Conservation (phyloP, 2,329 filamentous ascomycete genomes). For the Trichoderma cornu-damae region DNA sequence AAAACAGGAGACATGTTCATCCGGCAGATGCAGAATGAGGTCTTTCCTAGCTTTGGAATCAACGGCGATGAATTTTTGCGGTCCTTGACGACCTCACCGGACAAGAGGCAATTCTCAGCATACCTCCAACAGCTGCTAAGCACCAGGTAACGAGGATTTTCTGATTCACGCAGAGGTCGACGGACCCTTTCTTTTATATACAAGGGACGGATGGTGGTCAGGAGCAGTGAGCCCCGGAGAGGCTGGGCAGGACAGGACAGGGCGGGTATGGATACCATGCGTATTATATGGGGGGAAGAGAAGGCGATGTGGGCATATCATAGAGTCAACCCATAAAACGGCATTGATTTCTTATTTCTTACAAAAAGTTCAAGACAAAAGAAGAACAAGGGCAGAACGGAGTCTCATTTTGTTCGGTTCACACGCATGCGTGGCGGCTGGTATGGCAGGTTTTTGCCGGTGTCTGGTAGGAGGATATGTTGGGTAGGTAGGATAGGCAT, state of each 20-base stretch:
- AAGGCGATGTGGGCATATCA: slow-evolving; percentile 3
- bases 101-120: slow-evolving; percentile 57
- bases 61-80: slow-evolving; percentile 56
- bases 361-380: not conserved
- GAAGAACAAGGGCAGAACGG: not conserved
- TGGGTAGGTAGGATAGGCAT: slow-evolving; percentile 12
- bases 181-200: not conserved
- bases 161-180: not conserved
- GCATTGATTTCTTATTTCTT: not conserved
- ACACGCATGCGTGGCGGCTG: slow-evolving; percentile 7
- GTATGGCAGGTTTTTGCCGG: not conserved
- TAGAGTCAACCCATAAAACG: slow-evolving; percentile 6
- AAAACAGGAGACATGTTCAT: slow-evolving; percentile 85
- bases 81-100: slow-evolving; percentile 52
- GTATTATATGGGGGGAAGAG: slow-evolving; percentile 1
- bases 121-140: slow-evolving; percentile 59
- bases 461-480: not conserved
- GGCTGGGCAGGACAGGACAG: not conserved
- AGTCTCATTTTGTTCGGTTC: slow-evolving; percentile 1
- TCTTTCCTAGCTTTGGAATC: slow-evolving; percentile 62
- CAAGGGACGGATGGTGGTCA: not conserved
- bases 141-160: slow-evolving; percentile 32
- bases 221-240: not conserved
- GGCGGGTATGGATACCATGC: not conserved
- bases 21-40: slow-evolving; percentile 56